Conservation (phyloP, 768 basidiomycete species). For the Cystobasidium ongulense region DNA sequence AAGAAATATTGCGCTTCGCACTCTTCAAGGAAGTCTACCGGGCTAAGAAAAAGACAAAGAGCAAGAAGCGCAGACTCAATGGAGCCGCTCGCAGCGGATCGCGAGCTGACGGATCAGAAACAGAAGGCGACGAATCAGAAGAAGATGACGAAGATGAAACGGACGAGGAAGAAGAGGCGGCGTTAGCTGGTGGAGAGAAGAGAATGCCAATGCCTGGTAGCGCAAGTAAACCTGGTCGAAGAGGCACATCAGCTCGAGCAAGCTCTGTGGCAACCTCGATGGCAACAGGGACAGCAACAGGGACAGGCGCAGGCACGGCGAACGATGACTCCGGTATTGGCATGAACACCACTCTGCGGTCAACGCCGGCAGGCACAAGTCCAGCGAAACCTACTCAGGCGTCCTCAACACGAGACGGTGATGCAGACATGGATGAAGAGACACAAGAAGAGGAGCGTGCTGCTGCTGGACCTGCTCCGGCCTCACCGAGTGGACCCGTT, state of each 20-base stretch:
- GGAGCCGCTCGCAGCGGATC: slow-evolving; percentile 45
- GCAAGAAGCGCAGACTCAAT: slow-evolving; percentile 81
- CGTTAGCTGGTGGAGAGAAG: slow-evolving; percentile 45
- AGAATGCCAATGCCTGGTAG: slow-evolving; percentile 38
- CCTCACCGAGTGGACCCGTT: neutral
- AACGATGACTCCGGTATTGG: slow-evolving; percentile 22
- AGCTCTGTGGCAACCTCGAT: slow-evolving; percentile 7
- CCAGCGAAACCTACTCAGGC: slow-evolving; percentile 1
- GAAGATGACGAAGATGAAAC: slow-evolving; percentile 63
- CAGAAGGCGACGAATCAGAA: slow-evolving; percentile 36
- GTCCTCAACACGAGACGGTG: neutral
- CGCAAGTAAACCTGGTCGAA: neutral
- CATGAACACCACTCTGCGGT: slow-evolving; percentile 33
- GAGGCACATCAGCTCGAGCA: neutral
- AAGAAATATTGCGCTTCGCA: slow-evolving; percentile 92
- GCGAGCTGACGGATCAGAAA: slow-evolving; percentile 46
- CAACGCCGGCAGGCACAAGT: neutral
- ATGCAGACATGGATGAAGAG: slow-evolving; percentile 28
- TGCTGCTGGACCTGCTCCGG: slow-evolving; percentile 18
- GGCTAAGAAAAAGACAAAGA: slow-evolving; percentile 51
- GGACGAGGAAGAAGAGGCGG: slow-evolving; percentile 57
- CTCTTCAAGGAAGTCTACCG: slow-evolving; percentile 95
- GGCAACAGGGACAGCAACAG: neutral
- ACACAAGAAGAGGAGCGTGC: slow-evolving; percentile 27
- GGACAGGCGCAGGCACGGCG: neutral